Evolutionary conservation across 441 rosid species (phyloP).

Genomic region (Gossypium davidsonii): DNA sequence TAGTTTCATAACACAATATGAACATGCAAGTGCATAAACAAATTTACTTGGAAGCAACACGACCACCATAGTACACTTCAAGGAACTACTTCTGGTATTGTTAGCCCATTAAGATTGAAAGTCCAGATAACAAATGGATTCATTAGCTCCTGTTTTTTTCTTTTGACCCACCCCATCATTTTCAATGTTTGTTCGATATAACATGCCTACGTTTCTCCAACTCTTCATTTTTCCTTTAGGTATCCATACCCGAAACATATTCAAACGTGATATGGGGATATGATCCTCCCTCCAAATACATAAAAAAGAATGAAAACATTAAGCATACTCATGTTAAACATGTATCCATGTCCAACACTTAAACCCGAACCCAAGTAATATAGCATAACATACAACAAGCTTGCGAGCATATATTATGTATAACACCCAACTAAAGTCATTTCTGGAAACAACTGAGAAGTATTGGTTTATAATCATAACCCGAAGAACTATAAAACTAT

Average conservation of each 20-base stretch:
- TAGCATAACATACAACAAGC: neutral
- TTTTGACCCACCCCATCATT: neutral
- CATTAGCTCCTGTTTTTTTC: neutral
- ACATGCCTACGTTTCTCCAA: no score
- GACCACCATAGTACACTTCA: conserved; percentile 6
- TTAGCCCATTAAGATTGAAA: neutral
- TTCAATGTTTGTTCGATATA: neutral
- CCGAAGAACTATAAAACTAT: neutral
- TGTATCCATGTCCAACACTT: neutral
- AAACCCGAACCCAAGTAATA: neutral
- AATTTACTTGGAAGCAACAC: neutral
- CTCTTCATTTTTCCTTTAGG: no score
- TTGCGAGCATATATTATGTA: neutral
- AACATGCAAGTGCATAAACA: neutral
- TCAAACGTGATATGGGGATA: neutral
- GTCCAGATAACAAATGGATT: neutral
- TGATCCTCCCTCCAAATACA: neutral
- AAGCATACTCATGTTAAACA: neutral
- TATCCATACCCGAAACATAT: no score
- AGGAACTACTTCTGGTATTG: neutral
- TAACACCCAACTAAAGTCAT: neutral
- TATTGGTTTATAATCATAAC: neutral
- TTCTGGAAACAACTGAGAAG: neutral
- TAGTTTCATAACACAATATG: conserved; percentile 3
- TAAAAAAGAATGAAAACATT: neutral